Conservation (phyloP, 1,284 basidiomycete species). For the Sanghuangporus baumii region DNA sequence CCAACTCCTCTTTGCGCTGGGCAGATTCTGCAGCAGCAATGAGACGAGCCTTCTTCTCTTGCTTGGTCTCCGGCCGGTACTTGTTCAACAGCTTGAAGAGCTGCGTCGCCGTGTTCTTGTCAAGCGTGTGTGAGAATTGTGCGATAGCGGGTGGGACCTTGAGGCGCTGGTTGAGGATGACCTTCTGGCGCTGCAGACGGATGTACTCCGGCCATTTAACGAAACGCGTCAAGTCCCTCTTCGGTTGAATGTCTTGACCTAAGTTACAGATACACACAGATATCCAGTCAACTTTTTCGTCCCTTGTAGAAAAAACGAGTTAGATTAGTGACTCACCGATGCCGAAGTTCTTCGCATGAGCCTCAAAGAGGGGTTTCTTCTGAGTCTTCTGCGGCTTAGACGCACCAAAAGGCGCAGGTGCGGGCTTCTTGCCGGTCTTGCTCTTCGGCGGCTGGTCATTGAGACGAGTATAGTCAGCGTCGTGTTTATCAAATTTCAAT, state of each 20-base stretch:
- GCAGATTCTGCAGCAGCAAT: slow-evolving; percentile 69
- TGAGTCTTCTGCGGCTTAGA: slow-evolving; percentile 71
- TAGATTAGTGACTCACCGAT: slow-evolving; percentile 50
- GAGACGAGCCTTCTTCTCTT: slow-evolving; percentile 97
- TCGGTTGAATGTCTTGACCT: slow-evolving; percentile 94
- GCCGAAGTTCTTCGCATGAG: slow-evolving; percentile 88
- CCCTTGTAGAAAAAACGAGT: background rate
- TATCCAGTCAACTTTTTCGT: background rate
- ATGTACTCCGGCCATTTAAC: slow-evolving; percentile 99
- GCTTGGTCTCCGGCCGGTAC: slow-evolving; percentile 90
- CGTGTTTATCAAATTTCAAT: slow-evolving; percentile 28
- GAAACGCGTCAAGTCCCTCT: slow-evolving; percentile 92
- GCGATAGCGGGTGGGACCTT: slow-evolving; percentile 99
- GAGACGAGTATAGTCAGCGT: slow-evolving; percentile 69
- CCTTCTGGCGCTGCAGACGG: slow-evolving; percentile 97
- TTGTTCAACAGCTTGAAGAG: slow-evolving; percentile 98
- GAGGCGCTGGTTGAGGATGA: slow-evolving; percentile 96
- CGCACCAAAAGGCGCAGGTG: slow-evolving; percentile 69
- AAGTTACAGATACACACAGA: background rate
- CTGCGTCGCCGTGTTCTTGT: slow-evolving; percentile 99
- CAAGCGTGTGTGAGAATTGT: slow-evolving; percentile 96
- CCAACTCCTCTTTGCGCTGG: slow-evolving; percentile 68
- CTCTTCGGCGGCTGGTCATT: slow-evolving; percentile 82
- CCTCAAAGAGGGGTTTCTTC: slow-evolving; percentile 97
- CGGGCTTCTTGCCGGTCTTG: slow-evolving; percentile 73